Evolutionary conservation across 441 rosid species (phyloP).

Genomic region (Jatropha multifida): DNA sequence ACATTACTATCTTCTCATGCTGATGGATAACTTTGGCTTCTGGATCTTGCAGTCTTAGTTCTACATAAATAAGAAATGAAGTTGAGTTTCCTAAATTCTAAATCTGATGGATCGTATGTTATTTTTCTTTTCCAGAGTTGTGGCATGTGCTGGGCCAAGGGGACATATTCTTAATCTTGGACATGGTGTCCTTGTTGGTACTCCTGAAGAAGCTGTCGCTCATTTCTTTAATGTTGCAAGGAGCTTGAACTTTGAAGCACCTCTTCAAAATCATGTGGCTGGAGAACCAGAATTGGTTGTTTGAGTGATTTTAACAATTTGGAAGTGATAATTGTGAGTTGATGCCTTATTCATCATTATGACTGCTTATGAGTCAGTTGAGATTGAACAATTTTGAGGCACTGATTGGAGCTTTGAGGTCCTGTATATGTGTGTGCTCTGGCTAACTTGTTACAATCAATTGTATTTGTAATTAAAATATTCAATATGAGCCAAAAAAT

Average conservation of each 20-base stretch:
- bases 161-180: slow-evolving; percentile 95
- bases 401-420: slow-evolving; percentile 23
- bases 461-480: slow-evolving; percentile 21
- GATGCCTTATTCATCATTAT: slow-evolving; percentile 15
- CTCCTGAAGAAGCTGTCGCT: slow-evolving; percentile 93
- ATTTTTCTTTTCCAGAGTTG: slow-evolving; percentile 57
- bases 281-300: slow-evolving; percentile 57
- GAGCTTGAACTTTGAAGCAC: slow-evolving; percentile 38
- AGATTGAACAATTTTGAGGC: slow-evolving; percentile 25
- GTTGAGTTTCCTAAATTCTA: slow-evolving; percentile 3
- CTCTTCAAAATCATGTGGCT: slow-evolving; percentile 38
- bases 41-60: slow-evolving; percentile 20
- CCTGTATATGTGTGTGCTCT: slow-evolving; percentile 29
- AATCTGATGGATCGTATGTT: slow-evolving; percentile 1
- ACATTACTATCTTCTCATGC: slow-evolving; percentile 6
- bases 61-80: slow-evolving; percentile 7
- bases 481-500: slow-evolving; percentile 5
- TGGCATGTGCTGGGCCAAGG: slow-evolving; percentile 69
- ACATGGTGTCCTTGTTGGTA: slow-evolving; percentile 94
- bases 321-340: slow-evolving; percentile 7
- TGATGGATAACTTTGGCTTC: slow-evolving; percentile 6
- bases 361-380: slow-evolving; percentile 2
- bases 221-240: slow-evolving; percentile 85
- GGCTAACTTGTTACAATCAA: slow-evolving; percentile 19
- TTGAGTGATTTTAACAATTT: slow-evolving; percentile 35